Base-by-base conservation (phyloP, 1,139 yeast species). In the Pichia sp. region DNA sequence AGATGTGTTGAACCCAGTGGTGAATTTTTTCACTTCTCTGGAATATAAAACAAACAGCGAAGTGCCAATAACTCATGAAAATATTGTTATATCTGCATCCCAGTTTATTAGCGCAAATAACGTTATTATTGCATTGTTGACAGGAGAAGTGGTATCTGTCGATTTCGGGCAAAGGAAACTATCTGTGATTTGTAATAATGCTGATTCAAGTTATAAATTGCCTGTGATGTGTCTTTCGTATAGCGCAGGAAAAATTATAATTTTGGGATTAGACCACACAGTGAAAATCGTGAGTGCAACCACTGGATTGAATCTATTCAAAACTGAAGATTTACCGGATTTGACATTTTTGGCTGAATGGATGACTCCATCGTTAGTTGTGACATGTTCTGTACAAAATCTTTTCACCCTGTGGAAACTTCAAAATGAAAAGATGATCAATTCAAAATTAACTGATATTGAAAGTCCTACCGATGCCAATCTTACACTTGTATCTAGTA, bases 331-430 rank as follows among this genome's bases (percentile, higher is more conserved):
- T 30, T 8, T 47, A 1, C 45, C 52, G 5, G 34, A 48, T 32
- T 42, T 51, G 11, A 8, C 54, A 7, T 34, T 54, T 19, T 51
- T 38, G 3, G 30, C 13, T 29, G 32, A 32, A 1, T 54, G 57
- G 57, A 13, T 54, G 0, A 11, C 48, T 4, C 50, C 54, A 3
- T 8, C 15, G 8, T 3, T 29, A 2, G 40, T 54, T n/a, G 5
- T 51, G 8, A 31, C 54, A 2, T 45, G 51, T 11, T 49, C 57
- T 1, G 31, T 54, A 4, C 30, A 45, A 10, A 67, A 76, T 1
- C 54, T 64, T 3, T 60, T 78, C 6, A 75, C 74, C 51, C 66
- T 75, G 42, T 79, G 82, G 82, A 76, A 77, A 55, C 60, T 78
- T 38, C 61, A 62, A 5, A 62, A 58, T 23, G 38, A 47, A 8